Conservation (phyloP, 768 basidiomycete genomes). For the Strobilomyces echinocephalus region DNA sequence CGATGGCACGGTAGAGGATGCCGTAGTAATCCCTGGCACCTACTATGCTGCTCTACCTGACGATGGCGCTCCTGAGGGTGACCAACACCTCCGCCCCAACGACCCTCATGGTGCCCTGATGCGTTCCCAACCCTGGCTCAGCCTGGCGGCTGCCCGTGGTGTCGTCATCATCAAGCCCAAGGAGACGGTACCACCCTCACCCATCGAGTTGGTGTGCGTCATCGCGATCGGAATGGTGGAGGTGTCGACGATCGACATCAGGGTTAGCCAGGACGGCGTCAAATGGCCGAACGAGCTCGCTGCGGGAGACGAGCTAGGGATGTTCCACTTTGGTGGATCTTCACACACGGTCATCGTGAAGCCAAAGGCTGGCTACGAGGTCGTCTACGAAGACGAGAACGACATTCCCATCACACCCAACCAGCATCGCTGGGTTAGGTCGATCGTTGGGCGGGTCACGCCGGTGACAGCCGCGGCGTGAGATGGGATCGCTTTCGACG, state of each 20-base stretch:
- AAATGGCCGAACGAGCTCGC: not conserved
- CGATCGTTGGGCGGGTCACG: conserved; percentile 3
- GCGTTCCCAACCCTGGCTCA: conserved; percentile 39
- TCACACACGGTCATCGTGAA: conserved; percentile 40
- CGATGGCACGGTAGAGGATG: conserved; percentile 6
- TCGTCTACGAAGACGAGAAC: conserved; percentile 9
- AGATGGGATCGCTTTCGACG: not conserved
- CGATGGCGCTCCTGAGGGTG: not conserved
- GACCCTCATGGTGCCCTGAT: conserved; percentile 19
- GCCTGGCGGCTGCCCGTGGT: conserved; percentile 43
- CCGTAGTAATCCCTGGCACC: conserved; percentile 23
- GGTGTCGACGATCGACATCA: conserved; percentile 49
- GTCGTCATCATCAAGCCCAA: conserved; percentile 53
- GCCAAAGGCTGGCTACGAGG: not conserved
- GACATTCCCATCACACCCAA: not conserved
- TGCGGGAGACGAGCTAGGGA: conserved; percentile 6
- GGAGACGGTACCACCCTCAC: conserved; percentile 23
- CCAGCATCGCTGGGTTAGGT: conserved; percentile 6
- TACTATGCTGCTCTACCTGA: conserved; percentile 16
- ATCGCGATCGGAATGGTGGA: conserved; percentile 59
- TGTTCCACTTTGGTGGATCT: conserved; percentile 64
- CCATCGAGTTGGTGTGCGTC: conserved; percentile 51
- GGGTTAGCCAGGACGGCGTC: conserved; percentile 7
- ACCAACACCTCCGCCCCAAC: not conserved
- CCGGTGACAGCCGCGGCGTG: not conserved